phyloP scores from a whole-genome alignment of 2,329 filamentous ascomycete species.

The Aspergillus ochraceoroseus region DNA sequence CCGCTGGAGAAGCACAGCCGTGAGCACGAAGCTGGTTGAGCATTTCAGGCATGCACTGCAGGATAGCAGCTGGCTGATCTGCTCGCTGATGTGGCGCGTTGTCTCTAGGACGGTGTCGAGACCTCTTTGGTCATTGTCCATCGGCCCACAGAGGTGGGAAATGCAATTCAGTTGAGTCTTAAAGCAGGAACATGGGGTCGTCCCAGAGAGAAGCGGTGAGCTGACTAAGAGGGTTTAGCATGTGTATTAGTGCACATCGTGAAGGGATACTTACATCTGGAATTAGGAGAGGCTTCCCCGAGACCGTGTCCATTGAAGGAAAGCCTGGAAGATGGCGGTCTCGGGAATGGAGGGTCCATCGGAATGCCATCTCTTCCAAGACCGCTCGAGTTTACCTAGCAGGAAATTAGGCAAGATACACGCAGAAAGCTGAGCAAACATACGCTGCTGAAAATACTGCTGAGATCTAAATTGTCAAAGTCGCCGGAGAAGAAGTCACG shows the following conservation, averaged over 20 bases:
- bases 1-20: background rate
- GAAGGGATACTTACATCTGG: too few species aligned
- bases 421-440: too few species aligned
- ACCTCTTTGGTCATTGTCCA: background rate
- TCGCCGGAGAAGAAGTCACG: background rate
- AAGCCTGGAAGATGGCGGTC: background rate
- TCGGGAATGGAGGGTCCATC: too few species aligned
- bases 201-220: background rate
- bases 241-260: too few species aligned
- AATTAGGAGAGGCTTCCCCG: too few species aligned
- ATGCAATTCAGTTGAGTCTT: slow-evolving; percentile 2
- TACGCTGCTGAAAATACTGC: too few species aligned
- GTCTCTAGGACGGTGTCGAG: slow-evolving; percentile 1
- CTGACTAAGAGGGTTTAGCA: background rate
- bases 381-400: too few species aligned
- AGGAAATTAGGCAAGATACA: too few species aligned
- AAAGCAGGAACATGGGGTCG: background rate
- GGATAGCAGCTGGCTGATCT: slow-evolving; percentile 2
- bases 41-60: background rate
- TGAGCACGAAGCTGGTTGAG: slow-evolving; percentile 1
- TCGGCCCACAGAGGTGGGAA: background rate
- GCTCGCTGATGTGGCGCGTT: slow-evolving; percentile 1
- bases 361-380: too few species aligned
- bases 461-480: too few species aligned
- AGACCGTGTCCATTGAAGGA: background rate